Percentiles rank a stretch among this genome's conserved stretches.
phyloP scores from a whole-genome alignment of 805 yeast species.

The Candida yuanshanica region DNA sequence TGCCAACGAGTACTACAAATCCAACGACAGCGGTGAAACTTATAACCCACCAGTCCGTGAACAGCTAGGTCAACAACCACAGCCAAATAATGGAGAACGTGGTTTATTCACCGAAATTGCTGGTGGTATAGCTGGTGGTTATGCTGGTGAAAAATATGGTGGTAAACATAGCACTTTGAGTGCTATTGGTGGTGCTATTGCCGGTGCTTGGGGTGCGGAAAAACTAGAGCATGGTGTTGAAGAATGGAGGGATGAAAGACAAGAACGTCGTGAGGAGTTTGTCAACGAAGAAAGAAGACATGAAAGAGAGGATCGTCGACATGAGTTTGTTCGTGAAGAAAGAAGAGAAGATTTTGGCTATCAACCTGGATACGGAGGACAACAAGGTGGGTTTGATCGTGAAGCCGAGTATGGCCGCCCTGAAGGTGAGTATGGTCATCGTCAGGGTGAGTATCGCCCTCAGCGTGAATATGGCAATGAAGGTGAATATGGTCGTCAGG shows the following conservation, averaged over 20 bases:
- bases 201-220: slow-evolving; percentile 50
- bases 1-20: slow-evolving; percentile 49
- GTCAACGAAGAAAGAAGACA: no score
- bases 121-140: slow-evolving; percentile 52
- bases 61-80: slow-evolving; percentile 9
- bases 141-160: slow-evolving; percentile 41
- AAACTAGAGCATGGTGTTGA: slow-evolving; percentile 39
- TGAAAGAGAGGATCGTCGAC: slow-evolving; percentile 15
- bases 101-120: slow-evolving; percentile 39
- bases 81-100: slow-evolving; percentile 27
- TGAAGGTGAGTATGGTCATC: slow-evolving; percentile 17
- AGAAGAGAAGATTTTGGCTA: slow-evolving; percentile 8
- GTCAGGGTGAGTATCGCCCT: slow-evolving; percentile 18
- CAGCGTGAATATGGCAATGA: slow-evolving; percentile 18
- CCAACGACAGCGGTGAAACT: slow-evolving; percentile 36
- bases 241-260: slow-evolving; percentile 20
- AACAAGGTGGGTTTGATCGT: slow-evolving; percentile 16
- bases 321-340: slow-evolving; percentile 3
- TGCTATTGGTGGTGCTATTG: slow-evolving; percentile 47
- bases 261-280: slow-evolving; percentile 12
- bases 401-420: slow-evolving; percentile 19
- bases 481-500: slow-evolving; percentile 22
- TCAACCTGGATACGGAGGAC: slow-evolving; percentile 8
- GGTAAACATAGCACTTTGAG: slow-evolving; percentile 34
- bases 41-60: slow-evolving; percentile 15